Percentiles rank a stretch among this genome's conserved stretches.
phyloP scores from a whole-genome alignment of 2,329 filamentous ascomycete species.

The Pseudocercospora cruenta region DNA sequence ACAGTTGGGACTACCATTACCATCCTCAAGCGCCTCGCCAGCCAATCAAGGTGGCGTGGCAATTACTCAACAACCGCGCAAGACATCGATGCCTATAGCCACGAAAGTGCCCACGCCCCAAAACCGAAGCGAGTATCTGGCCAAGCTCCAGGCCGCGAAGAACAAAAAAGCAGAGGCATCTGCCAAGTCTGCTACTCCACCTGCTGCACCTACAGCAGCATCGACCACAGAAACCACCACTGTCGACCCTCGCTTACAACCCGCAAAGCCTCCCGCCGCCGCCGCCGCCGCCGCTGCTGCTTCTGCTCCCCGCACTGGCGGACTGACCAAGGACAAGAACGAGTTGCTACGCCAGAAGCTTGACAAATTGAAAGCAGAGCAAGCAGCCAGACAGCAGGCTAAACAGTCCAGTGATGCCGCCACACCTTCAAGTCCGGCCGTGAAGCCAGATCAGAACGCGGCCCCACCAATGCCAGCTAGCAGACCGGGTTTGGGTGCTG shows the following conservation, averaged over 20 bases:
- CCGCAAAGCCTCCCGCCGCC: background rate
- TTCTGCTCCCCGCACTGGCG: constrained; percentile 7
- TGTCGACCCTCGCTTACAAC: background rate
- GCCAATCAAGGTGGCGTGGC: background rate
- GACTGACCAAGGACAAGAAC: constrained; percentile 50
- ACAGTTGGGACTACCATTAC: constrained; percentile 59
- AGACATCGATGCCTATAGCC: constrained; percentile 29
- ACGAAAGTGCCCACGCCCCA: constrained; percentile 38
- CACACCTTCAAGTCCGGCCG: constrained; percentile 11
- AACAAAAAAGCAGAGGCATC: constrained; percentile 54
- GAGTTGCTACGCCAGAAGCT: constrained; percentile 78
- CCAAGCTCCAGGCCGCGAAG: constrained; percentile 74
- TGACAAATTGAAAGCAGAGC: constrained; percentile 64
- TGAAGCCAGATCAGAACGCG: background rate
- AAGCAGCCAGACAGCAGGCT: constrained; percentile 28
- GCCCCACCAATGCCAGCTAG: background rate
- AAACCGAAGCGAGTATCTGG: constrained; percentile 76
- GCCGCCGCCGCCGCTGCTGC: background rate
- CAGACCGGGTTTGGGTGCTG: constrained; percentile 22
- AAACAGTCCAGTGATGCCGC: constrained; percentile 22
- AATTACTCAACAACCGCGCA: constrained; percentile 7
- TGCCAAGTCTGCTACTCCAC: background rate
- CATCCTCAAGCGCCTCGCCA: constrained; percentile 7
- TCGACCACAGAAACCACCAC: background rate
- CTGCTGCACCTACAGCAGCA: background rate